Evolutionary conservation across 495 filamentous ascomycete genomes (phyloP).

Genomic region (Coniosporium apollinis): DNA sequence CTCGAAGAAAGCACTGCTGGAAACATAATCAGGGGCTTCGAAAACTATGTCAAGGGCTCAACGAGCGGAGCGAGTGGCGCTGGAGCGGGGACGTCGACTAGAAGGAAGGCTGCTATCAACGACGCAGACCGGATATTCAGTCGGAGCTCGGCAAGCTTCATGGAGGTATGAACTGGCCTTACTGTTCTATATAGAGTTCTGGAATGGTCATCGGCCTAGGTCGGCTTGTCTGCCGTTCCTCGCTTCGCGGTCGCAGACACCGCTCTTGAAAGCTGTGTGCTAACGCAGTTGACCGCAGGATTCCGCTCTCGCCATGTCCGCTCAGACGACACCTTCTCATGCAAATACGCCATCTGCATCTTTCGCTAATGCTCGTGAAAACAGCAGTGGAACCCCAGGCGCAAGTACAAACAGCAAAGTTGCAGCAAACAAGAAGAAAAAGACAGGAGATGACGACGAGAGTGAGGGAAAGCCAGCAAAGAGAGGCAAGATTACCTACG

Average conservation of each 20-base stretch:
- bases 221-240: too few species aligned
- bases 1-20: slow-evolving; percentile 75
- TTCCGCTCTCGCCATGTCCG: neutral
- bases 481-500: slow-evolving; percentile 26
- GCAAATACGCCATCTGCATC: slow-evolving; percentile 22
- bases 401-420: slow-evolving; percentile 11
- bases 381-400: slow-evolving; percentile 14
- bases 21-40: slow-evolving; percentile 95
- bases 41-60: slow-evolving; percentile 87
- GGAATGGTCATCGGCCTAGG: too few species aligned
- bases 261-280: too few species aligned
- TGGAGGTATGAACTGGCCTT: slow-evolving; percentile 22
- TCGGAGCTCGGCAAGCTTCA: slow-evolving; percentile 21
- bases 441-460: slow-evolving; percentile 19
- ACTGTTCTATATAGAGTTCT: too few species aligned
- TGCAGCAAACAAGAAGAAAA: slow-evolving; percentile 24
- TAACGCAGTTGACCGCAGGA: too few species aligned
- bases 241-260: too few species aligned
- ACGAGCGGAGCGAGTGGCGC: slow-evolving; percentile 12
- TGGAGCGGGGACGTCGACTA: slow-evolving; percentile 11
- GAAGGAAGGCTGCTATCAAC: slow-evolving; percentile 19
- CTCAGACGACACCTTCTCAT: slow-evolving; percentile 17
- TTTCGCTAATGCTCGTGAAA: slow-evolving; percentile 20
- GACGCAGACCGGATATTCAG: slow-evolving; percentile 28
- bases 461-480: slow-evolving; percentile 24